Percentiles rank a stretch among this genome's conserved stretches.
These are phyloP conservation scores for Aspergillus indologenus DNA, from an alignment of 495 filamentous ascomycete genomes.

Conservation along the genomic window DNA sequence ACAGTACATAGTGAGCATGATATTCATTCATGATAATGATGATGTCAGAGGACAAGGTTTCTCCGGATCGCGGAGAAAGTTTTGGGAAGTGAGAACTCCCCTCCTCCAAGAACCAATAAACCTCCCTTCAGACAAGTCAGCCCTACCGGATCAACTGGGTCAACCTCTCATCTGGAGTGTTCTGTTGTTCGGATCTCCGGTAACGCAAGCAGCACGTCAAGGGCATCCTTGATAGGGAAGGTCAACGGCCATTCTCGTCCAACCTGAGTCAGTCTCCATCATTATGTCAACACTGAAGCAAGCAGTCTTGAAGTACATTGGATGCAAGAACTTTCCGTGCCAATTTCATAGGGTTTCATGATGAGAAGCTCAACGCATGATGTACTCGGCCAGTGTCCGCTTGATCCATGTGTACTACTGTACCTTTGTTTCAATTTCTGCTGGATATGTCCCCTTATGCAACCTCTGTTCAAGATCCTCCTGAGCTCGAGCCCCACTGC, in stretches of 20 bases:
- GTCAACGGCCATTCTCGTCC: neutral
- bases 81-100: neutral
- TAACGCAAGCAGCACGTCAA: neutral
- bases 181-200: neutral
- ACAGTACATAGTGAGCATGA: neutral
- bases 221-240: neutral
- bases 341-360: too few relatives aligned
- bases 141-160: constrained; percentile 1
- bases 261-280: too few relatives aligned
- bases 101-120: neutral
- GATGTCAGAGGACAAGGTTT: constrained; percentile 1
- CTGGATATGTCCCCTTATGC: neutral
- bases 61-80: neutral
- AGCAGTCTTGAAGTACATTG: too few relatives aligned
- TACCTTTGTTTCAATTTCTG: neutral
- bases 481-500: neutral
- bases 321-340: too few relatives aligned
- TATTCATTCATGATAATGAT: neutral
- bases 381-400: too few relatives aligned
- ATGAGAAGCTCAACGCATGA: too few relatives aligned
- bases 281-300: too few relatives aligned
- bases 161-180: neutral
- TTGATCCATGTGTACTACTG: too few relatives aligned
- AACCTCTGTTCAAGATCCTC: too few relatives aligned
- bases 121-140: neutral